Evolutionary conservation across 148 eudicot species (phyloP), one percentile per base, ranked within the genome.

Genomic region (Limonium bicolor): DNA sequence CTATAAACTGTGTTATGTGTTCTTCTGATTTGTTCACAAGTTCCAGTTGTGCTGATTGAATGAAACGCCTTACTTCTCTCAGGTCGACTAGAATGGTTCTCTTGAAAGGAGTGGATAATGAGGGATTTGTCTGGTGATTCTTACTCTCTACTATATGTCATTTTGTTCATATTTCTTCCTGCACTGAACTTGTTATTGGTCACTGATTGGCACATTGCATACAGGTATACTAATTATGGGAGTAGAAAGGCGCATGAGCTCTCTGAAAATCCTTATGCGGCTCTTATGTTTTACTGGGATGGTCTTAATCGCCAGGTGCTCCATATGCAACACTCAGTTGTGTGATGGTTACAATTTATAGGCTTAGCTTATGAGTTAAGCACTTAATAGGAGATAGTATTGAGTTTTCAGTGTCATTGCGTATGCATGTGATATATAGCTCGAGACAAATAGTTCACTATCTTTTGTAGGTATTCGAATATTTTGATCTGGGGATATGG

Each of bases 31-130:
- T 43, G 48, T 25, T 11, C 28, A 21, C 17, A 6, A 38, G 20
- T 37, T 5, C 31, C 23, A 23, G 32, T 54, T 18, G 11, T 39
- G 20, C 17, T 17, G 15, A 4, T 39, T 12, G 34, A 32, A 2
- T 27, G 19, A 22, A 34, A 24, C 7, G 4, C 55, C 20, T 50
- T 48, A 7, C 33, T 55, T 55, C 28, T 18, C 55, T 56, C 85
- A 92, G 99, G 41, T 85, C 99, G 37, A 84, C 95, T 8, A 65
- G 99, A 56, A 81, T 92, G 68, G 99, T 85, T 25, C 64, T 92
- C 60, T 77, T 92, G 39, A 85, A 92, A 73, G 94, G 99, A 48
- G 57, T 92, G 63, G 95, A 85, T 56, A 57, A 58, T 56, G 69
- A 66, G 68, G 99, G 99, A 40, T 92, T 92, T 73, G 86, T 92